phyloP scores from a whole-genome alignment of 2,329 filamentous ascomycete genomes.

The Diaporthe helianthi region DNA sequence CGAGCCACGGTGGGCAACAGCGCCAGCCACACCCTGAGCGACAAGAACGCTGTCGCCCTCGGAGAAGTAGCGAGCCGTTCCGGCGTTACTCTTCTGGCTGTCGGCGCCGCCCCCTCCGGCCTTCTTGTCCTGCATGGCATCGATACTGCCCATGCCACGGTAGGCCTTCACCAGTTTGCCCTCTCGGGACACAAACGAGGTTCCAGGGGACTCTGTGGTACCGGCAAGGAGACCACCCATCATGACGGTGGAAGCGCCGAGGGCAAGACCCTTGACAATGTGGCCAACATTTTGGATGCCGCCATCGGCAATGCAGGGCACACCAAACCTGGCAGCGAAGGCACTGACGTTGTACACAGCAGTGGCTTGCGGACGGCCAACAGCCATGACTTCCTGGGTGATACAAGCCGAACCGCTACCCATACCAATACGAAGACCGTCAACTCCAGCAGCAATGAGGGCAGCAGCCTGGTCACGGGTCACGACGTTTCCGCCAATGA shows the following conservation, averaged over 20 bases:
- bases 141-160: constrained; percentile 98
- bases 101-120: constrained; percentile 77
- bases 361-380: constrained; percentile 93
- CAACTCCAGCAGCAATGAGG: constrained; percentile 91
- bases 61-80: constrained; percentile 97
- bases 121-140: constrained; percentile 99
- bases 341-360: constrained; percentile 88
- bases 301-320: constrained; percentile 97
- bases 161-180: constrained; percentile 99
- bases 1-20: constrained; percentile 81
- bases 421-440: constrained; percentile 98
- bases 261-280: constrained; percentile 96
- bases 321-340: constrained; percentile 91
- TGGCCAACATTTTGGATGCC: constrained; percentile 98
- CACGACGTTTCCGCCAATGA: constrained; percentile 98
- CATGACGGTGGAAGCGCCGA: constrained; percentile 96
- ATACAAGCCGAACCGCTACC: constrained; percentile 98
- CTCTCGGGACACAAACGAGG: constrained; percentile 94
- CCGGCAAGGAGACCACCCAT: constrained; percentile 98
- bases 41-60: constrained; percentile 95
- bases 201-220: constrained; percentile 95
- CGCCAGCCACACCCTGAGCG: constrained; percentile 93
- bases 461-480: constrained; percentile 94
- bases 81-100: constrained; percentile 84
- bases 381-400: constrained; percentile 99